Evolutionary conservation across 2,329 filamentous ascomycete genomes (phyloP).

Genomic region (Blastomyces gilchristii): DNA sequence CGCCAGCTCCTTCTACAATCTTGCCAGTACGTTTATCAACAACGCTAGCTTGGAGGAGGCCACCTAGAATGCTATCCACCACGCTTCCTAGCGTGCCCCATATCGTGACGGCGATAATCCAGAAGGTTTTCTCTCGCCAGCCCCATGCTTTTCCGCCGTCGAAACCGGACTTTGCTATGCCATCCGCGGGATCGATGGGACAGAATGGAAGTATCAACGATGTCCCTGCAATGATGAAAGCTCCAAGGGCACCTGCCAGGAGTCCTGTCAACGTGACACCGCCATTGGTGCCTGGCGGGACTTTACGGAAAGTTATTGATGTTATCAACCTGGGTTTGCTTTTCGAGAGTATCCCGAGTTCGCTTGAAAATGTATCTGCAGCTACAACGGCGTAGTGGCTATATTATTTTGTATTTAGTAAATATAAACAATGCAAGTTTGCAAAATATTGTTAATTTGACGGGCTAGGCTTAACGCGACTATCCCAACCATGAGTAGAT

Average conservation of each 20-base stretch:
- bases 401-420: neutral
- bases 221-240: conserved; percentile 57
- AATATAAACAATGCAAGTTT: neutral
- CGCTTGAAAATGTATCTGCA: conserved; percentile 89
- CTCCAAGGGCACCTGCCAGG: conserved; percentile 61
- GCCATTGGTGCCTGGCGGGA: conserved; percentile 87
- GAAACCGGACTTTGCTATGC: conserved; percentile 19
- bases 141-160: conserved; percentile 34
- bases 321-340: conserved; percentile 75
- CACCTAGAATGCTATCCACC: conserved; percentile 79
- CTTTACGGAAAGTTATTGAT: conserved; percentile 60
- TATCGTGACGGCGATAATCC: conserved; percentile 48
- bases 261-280: conserved; percentile 72
- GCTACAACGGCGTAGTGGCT: conserved; percentile 81
- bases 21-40: conserved; percentile 73
- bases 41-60: conserved; percentile 74
- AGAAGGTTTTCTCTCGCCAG: conserved; percentile 45
- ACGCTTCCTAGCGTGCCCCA: conserved; percentile 74
- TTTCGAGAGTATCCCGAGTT: conserved; percentile 80
- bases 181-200: conserved; percentile 12
- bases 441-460: neutral
- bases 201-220: conserved; percentile 64
- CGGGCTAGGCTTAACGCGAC: conserved; percentile 29
- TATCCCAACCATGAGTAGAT: conserved; percentile 32
- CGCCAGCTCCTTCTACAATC: conserved; percentile 78